Evolutionary conservation across 1,284 basidiomycete genomes (phyloP), one percentile per base, ranked within the genome.

Genomic region (Ganoderma lingzhi): DNA sequence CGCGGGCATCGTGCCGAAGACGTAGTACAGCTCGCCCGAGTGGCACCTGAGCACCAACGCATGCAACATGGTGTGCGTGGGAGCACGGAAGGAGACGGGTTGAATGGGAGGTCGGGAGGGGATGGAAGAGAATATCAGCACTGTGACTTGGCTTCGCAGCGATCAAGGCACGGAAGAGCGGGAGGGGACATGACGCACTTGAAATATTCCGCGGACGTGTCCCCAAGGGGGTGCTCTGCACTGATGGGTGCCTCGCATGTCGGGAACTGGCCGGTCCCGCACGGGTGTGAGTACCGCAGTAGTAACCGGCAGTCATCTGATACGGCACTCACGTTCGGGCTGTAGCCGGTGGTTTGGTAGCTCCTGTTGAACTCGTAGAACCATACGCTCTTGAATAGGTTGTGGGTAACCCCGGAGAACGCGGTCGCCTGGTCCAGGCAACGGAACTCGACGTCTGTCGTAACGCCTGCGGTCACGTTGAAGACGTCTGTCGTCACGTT

Each of bases 391-490:
- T 76, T 75, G 69, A 83, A 81, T 15, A 82, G 70, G 62, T 77
- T 70, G 71, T 82, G 78, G 58, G 78, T 75, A 42, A 81, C 65
- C 19, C 75, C 80, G 2, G 80, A 79, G 61, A 76, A 75, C 2
- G 78, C 79, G 2, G 81, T 80, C 9, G 83, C 81, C 62, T 83
- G 80, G 69, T 82, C 82, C 12, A 84, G 69, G 66, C 83, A 84
- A 19, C 82, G 78, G 76, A 83, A 82, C 64, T 80, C 76, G 39
- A 75, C 70, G 68, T 83, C 81, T 0, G 82, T 83, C 2, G 78
- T 76, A 14, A 78, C 76, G 9, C 79, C 73, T 2, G 80, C 74
- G 9, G 82, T 80, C 37, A 82, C 76, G 63, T 83, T 83, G 77
- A 82, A 82, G 3, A 80, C 72, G 60, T 81, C 75, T 56, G 78